phyloP scores from a whole-genome alignment of 495 filamentous ascomycete genomes.

The Neurospora cerealis region DNA sequence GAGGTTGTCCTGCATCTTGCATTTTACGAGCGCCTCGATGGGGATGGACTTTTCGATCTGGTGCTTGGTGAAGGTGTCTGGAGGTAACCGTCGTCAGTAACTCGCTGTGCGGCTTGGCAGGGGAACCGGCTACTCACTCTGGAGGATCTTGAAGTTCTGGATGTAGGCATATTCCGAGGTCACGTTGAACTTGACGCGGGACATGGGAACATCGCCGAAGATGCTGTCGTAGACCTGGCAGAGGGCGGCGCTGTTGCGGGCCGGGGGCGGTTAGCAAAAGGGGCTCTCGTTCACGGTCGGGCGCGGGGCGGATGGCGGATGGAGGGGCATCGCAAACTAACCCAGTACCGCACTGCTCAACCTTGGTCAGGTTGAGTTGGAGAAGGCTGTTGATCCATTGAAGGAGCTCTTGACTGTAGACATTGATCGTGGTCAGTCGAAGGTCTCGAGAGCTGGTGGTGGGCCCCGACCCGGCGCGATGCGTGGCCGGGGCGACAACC shows the following conservation, averaged over 20 bases:
- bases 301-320: slow-evolving; percentile 25
- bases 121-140: slow-evolving; percentile 52
- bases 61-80: slow-evolving; percentile 63
- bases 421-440: slow-evolving; percentile 5
- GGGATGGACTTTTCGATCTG: slow-evolving; percentile 77
- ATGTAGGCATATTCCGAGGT: slow-evolving; percentile 96
- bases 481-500: neutral
- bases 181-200: slow-evolving; percentile 94
- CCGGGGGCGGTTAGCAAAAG: neutral
- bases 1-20: slow-evolving; percentile 99
- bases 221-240: slow-evolving; percentile 98
- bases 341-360: slow-evolving; percentile 99
- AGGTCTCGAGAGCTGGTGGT: neutral
- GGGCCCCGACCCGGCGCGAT: neutral
- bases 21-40: slow-evolving; percentile 82
- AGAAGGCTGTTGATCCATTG: slow-evolving; percentile 96
- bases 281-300: slow-evolving; percentile 5
- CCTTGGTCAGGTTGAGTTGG: slow-evolving; percentile 93
- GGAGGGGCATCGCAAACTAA: slow-evolving; percentile 42
- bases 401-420: slow-evolving; percentile 80
- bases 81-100: neutral
- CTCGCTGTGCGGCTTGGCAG: neutral
- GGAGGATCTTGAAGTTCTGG: slow-evolving; percentile 94
- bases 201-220: slow-evolving; percentile 93
- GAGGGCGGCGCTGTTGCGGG: slow-evolving; percentile 64